These are phyloP conservation scores for Herpetomonas muscarum DNA, from an alignment of 208 protist genomes.

Conservation along the genomic window DNA sequence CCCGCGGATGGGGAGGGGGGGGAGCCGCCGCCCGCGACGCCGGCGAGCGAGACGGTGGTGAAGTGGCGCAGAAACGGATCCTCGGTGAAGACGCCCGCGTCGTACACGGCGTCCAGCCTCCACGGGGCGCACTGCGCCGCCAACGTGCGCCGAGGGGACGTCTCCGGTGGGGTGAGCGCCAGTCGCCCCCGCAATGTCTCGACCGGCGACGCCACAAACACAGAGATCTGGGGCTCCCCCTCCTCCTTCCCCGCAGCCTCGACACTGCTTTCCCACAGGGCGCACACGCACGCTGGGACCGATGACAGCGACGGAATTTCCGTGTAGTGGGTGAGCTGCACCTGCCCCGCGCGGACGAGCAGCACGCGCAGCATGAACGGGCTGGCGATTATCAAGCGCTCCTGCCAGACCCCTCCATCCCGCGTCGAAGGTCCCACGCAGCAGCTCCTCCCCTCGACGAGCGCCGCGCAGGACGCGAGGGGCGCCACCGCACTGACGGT, in stretches of 20 bases:
- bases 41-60: not conserved
- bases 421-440: not conserved
- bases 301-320: slow-evolving; percentile 34
- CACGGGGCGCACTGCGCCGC: not conserved
- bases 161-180: not conserved
- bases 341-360: slow-evolving; percentile 8
- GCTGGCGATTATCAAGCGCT: slow-evolving; percentile 42
- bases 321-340: slow-evolving; percentile 34
- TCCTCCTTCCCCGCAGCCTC: not conserved
- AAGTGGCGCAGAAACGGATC: not conserved
- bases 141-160: not conserved
- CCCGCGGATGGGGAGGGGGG: not conserved
- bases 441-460: not conserved
- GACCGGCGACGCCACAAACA: slow-evolving; percentile 22
- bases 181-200: slow-evolving; percentile 16
- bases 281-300: slow-evolving; percentile 39
- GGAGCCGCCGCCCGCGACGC: not conserved
- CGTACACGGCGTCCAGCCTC: not conserved
- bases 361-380: slow-evolving; percentile 50
- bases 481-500: slow-evolving; percentile 6
- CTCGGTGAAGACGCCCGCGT: not conserved
- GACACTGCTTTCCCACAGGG: slow-evolving; percentile 7
- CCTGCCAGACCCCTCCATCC: not conserved
- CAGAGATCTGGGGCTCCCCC: slow-evolving; percentile 2
- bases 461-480: slow-evolving; percentile 11